Conservation (phyloP, 148 eudicot genomes). For the Rhododendron simsii region DNA sequence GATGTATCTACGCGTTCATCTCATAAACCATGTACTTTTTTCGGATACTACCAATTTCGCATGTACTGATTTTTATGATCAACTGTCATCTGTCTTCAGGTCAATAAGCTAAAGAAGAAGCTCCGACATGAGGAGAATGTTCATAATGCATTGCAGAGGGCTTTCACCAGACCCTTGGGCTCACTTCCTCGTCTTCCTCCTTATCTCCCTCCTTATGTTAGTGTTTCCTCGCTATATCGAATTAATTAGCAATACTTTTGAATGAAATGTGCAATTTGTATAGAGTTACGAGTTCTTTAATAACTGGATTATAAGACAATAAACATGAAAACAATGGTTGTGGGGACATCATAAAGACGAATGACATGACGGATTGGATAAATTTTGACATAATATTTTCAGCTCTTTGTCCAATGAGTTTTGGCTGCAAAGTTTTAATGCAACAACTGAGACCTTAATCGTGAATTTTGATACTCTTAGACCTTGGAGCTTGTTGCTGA, state of each 20-base stretch:
- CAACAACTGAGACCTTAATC: background rate
- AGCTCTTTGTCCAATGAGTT: background rate
- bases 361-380: background rate
- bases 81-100: conserved; percentile 30
- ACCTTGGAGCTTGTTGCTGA: conserved; percentile 78
- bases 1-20: conserved; percentile 33
- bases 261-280: background rate
- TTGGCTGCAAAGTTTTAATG: background rate
- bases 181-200: conserved; percentile 81
- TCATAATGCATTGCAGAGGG: conserved; percentile 73
- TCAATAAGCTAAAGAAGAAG: conserved; percentile 69
- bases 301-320: background rate
- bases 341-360: background rate
- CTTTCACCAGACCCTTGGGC: conserved; percentile 72
- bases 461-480: conserved; percentile 25
- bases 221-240: background rate
- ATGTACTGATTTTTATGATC: background rate
- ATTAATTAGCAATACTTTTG: too few species aligned
- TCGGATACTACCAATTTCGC: background rate
- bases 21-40: background rate
- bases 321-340: background rate
- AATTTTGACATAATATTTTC: background rate
- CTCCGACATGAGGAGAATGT: conserved; percentile 77
- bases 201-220: conserved; percentile 69
- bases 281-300: background rate